These are phyloP conservation scores for Rubus idaeus DNA, from an alignment of 306 rosid species.

Conservation along the genomic window DNA sequence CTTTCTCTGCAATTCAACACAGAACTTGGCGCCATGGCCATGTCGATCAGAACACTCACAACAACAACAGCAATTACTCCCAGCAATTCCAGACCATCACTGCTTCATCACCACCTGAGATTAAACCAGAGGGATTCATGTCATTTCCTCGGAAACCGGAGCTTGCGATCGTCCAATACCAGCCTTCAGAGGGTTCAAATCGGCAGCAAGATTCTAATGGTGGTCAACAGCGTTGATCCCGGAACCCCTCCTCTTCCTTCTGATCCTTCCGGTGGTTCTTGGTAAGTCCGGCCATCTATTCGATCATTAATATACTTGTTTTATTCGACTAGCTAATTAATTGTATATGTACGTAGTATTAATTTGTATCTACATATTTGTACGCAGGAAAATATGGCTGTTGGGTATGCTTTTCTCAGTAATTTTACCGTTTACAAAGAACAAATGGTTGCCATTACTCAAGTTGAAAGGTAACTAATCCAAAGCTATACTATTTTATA, in stretches of 20 bases:
- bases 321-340: too few relatives aligned
- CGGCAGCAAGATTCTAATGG: conserved; percentile 17
- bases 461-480: conserved; percentile 40
- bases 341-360: too few relatives aligned
- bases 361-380: background rate
- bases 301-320: background rate
- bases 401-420: conserved; percentile 45
- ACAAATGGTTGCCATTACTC: conserved; percentile 59
- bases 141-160: conserved; percentile 2
- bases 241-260: conserved; percentile 29
- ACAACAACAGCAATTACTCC: background rate
- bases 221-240: conserved; percentile 32
- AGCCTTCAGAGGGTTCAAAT: background rate
- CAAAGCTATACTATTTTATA: background rate
- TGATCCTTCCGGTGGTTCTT: conserved; percentile 30
- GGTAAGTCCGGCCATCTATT: conserved; percentile 22
- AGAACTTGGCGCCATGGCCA: background rate
- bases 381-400: conserved; percentile 57
- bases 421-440: conserved; percentile 42
- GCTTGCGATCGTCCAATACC: background rate
- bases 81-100: background rate
- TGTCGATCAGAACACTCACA: background rate
- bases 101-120: background rate
- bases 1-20: background rate
- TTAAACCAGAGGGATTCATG: background rate